A percentile compares a stretch with the other conserved stretches of the same genome.
Evolutionary conservation across 495 filamentous ascomycete species (phyloP).

Genomic region (Delitschia confertaspora): DNA sequence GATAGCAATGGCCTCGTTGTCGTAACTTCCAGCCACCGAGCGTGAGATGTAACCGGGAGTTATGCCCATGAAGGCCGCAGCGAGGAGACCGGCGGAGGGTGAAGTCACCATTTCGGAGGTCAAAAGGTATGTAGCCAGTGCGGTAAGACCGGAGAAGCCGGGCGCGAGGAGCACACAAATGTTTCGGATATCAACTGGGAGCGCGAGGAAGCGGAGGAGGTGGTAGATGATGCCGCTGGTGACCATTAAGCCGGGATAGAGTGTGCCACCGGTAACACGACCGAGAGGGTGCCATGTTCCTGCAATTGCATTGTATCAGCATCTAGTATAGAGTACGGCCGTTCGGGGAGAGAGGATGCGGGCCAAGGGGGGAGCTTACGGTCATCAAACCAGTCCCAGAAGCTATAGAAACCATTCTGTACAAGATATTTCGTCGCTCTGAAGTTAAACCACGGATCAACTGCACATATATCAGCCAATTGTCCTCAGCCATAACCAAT

Average conservation of each 20-base stretch:
- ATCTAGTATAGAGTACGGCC: slow-evolving; percentile 7
- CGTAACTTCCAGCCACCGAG: slow-evolving; percentile 96
- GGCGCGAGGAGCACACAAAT: slow-evolving; percentile 96
- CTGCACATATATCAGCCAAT: slow-evolving; percentile 41
- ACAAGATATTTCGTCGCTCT: slow-evolving; percentile 96
- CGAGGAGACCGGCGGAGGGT: slow-evolving; percentile 86
- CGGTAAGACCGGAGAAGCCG: slow-evolving; percentile 90
- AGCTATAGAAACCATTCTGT: slow-evolving; percentile 92
- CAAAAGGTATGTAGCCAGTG: slow-evolving; percentile 86
- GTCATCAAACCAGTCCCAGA: slow-evolving; percentile 99
- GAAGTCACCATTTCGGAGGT: slow-evolving; percentile 93
- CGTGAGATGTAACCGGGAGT: slow-evolving; percentile 94
- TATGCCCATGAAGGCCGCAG: slow-evolving; percentile 95
- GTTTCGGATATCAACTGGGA: slow-evolving; percentile 98
- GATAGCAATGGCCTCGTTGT: slow-evolving; percentile 99
- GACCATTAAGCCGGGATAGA: slow-evolving; percentile 98
- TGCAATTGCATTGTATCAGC: slow-evolving; percentile 35
- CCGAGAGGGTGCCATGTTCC: slow-evolving; percentile 99
- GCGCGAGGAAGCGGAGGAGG: slow-evolving; percentile 75
- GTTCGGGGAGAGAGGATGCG: background rate
- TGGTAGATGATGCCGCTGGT: slow-evolving; percentile 97
- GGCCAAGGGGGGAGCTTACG: slow-evolving; percentile 44
- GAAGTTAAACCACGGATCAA: slow-evolving; percentile 99
- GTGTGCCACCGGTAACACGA: slow-evolving; percentile 94
- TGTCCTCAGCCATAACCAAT: slow-evolving; percentile 24